Conservation (phyloP, 345 rosid species). For the Arabidopsis suecica region DNA sequence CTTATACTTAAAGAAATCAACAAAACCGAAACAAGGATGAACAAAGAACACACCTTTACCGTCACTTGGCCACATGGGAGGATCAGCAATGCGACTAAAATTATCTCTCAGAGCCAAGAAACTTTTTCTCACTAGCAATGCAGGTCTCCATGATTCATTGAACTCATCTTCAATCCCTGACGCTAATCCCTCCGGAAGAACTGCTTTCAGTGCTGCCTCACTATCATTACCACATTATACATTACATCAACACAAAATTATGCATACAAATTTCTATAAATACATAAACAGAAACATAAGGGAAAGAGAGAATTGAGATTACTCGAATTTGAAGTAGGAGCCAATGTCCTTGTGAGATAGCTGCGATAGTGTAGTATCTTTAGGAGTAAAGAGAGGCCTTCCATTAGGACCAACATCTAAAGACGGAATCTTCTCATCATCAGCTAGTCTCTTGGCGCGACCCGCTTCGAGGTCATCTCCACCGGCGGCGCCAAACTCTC, state of each 20-base stretch:
- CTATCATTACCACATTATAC: constrained; percentile 42
- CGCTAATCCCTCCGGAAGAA: constrained; percentile 84
- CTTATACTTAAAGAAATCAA: not conserved
- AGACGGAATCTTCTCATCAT: constrained; percentile 71
- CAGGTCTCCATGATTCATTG: constrained; percentile 75
- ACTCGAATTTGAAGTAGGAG: constrained; percentile 82
- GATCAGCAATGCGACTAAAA: constrained; percentile 87
- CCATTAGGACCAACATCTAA: constrained; percentile 72
- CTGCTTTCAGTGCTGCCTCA: constrained; percentile 57
- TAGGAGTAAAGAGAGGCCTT: constrained; percentile 76
- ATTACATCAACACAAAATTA: constrained; percentile 2
- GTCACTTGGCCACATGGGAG: constrained; percentile 57
- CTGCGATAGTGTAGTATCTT: constrained; percentile 60
- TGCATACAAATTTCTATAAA: not conserved
- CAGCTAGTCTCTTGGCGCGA: constrained; percentile 64
- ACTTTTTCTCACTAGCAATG: constrained; percentile 77
- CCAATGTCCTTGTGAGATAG: constrained; percentile 66
- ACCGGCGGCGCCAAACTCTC: constrained; percentile 44
- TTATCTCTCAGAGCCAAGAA: constrained; percentile 91
- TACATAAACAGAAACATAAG: not conserved
- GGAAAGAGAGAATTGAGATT: constrained; percentile 13
- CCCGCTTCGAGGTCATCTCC: constrained; percentile 53
- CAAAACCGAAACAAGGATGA: constrained; percentile 1
- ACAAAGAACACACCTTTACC: constrained; percentile 54
- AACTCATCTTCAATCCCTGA: constrained; percentile 77